Evolutionary conservation across 345 rosid species (phyloP).

Genomic region (Salix dunnii): DNA sequence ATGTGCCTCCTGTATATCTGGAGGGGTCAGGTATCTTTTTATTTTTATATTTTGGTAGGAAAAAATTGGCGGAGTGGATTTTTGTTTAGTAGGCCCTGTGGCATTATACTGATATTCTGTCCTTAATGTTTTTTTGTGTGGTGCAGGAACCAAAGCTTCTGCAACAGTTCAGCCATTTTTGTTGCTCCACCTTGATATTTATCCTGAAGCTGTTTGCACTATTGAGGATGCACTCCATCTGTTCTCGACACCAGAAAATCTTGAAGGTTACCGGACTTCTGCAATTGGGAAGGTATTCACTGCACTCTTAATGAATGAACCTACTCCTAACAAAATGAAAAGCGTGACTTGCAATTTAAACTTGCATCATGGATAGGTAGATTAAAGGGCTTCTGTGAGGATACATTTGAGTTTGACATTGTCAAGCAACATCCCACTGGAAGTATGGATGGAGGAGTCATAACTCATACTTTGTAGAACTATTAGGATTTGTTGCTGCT

Average conservation of each 20-base stretch:
- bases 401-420: background rate
- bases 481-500: background rate
- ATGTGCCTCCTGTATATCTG: background rate
- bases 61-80: background rate
- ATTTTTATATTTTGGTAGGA: background rate
- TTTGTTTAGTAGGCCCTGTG: background rate
- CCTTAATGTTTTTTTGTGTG: background rate
- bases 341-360: background rate
- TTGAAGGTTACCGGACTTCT: constrained; percentile 82
- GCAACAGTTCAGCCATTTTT: constrained; percentile 86
- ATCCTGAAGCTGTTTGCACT: constrained; percentile 59
- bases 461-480: too few species aligned
- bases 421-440: background rate
- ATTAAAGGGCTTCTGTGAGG: background rate
- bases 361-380: background rate
- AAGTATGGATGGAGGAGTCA: background rate
- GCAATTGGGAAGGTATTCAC: constrained; percentile 74
- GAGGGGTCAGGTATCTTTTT: background rate
- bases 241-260: constrained; percentile 72
- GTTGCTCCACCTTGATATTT: constrained; percentile 84
- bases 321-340: too few species aligned
- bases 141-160: constrained; percentile 70
- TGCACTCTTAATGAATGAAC: background rate
- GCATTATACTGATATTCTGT: background rate
- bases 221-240: constrained; percentile 85